Base-by-base conservation (phyloP, 306 rosid genomes). In the Citrullus mucosospermus region DNA sequence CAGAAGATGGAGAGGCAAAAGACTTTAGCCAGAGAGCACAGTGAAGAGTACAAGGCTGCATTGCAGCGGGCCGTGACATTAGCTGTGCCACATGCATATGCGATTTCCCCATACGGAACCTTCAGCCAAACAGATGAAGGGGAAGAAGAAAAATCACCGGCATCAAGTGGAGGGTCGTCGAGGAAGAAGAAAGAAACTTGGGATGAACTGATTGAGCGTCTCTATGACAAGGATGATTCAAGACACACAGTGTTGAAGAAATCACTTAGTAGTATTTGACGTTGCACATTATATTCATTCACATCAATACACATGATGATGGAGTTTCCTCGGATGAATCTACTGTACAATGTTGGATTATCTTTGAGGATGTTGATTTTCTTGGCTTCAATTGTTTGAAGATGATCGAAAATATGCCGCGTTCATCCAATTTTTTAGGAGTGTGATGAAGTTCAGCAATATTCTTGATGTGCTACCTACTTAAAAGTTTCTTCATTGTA, bases 1-100 rank as follows among this genome's bases (percentile, higher is more conserved):
- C 98, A 93, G 83, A 91, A 53, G 66, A 93, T 93, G 98, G 91
- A 83, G 85, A 86, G 98, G 39, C 93, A 89, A 78, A 83, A 89
- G 80, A 91, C 96, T 6, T 41, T 90, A 56, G 88, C 80, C 0
- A 84, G 87, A 84, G 91, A 88, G 63, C 95, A 91, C 78, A 83
- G 61, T 3, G 83, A 85, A 70, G 98, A 93, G 80, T 85, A 93
- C 61, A 90, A 69, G 82, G 98, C 97, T 75, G 98, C 98, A 72
- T 79, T 93, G 41, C 93, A 93, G 60, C 90, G 98, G 82, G 98
- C 98, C 7, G 91, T 90, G 66, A 88, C 97, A 57, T 63, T 93
- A 71, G 75, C 86, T 16, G 93, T 93, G 85, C 98, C 98, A 61
- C 96, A 91, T 75, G 97, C 98, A 6, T 83, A 83, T 63, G 46